Percentiles rank a stretch among this genome's conserved stretches.
phyloP scores from a whole-genome alignment of 257 asterid species.

The Solanum neorickii region DNA sequence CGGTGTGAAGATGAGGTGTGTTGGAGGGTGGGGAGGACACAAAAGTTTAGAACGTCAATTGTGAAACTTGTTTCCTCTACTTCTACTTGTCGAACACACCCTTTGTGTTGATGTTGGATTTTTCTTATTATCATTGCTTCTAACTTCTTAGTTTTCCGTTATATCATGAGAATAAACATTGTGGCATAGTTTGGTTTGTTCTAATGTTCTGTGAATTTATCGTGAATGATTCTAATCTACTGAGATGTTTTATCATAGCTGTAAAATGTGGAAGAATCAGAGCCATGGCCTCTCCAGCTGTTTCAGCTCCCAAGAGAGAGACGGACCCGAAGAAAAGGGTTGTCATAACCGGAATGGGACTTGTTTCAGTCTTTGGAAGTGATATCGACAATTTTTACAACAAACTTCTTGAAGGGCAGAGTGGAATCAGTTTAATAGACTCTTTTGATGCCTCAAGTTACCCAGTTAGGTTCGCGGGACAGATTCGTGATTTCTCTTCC shows the following conservation, averaged over 20 bases:
- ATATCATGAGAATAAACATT: not conserved
- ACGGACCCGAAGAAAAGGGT: slow-evolving; percentile 36
- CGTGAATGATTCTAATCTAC: not conserved
- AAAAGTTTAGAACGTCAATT: not conserved
- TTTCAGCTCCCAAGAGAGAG: slow-evolving; percentile 41
- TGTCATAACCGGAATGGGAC: slow-evolving; percentile 47
- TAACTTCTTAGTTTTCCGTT: not conserved
- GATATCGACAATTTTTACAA: slow-evolving; percentile 28
- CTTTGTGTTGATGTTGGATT: not conserved
- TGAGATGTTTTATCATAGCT: not conserved
- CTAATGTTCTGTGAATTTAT: not conserved
- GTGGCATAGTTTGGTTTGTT: not conserved
- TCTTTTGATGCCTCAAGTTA: slow-evolving; percentile 31
- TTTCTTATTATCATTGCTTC: not conserved
- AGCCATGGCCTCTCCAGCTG: slow-evolving; percentile 21
- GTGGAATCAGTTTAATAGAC: slow-evolving; percentile 40
- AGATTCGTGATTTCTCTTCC: slow-evolving; percentile 38
- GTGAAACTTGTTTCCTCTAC: not conserved
- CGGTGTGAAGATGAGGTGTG: not conserved
- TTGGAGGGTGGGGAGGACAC: not conserved
- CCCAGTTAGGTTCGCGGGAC: slow-evolving; percentile 37
- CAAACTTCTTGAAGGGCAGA: slow-evolving; percentile 35
- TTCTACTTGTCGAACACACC: not conserved
- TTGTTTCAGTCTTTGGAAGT: slow-evolving; percentile 49
- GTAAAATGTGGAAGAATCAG: slow-evolving; percentile 20